Conservation (phyloP, 768 basidiomycete species). For the Glaciozyma antarctica region DNA sequence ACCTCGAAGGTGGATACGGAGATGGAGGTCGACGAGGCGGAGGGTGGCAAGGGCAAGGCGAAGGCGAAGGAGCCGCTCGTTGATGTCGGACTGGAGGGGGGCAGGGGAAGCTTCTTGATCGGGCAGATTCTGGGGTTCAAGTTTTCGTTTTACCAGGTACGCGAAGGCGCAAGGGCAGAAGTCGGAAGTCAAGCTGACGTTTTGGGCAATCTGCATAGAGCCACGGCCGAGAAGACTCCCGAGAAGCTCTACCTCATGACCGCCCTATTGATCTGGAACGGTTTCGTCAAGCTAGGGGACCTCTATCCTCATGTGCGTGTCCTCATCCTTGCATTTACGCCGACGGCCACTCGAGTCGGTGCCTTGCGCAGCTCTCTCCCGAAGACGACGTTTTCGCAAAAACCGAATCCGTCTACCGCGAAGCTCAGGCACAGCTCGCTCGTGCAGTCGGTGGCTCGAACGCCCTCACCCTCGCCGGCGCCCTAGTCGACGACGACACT, state of each 20-base stretch:
- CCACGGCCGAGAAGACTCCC: constrained; percentile 57
- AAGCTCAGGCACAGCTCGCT: constrained; percentile 53
- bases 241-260: constrained; percentile 68
- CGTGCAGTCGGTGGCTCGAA: constrained; percentile 48
- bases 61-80: constrained; percentile 28
- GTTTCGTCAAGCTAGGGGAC: constrained; percentile 75
- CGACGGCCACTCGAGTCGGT: constrained; percentile 1
- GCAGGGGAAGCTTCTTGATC: constrained; percentile 34
- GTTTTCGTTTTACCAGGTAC: constrained; percentile 78
- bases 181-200: neutral
- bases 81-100: constrained; percentile 34
- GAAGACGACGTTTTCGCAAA: constrained; percentile 65
- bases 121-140: constrained; percentile 98
- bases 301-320: constrained; percentile 76
- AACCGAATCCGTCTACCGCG: constrained; percentile 56
- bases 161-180: constrained; percentile 26
- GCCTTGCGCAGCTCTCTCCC: constrained; percentile 50
- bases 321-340: constrained; percentile 7
- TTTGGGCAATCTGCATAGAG: constrained; percentile 42
- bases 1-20: neutral
- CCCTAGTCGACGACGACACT: constrained; percentile 49
- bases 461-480: constrained; percentile 74
- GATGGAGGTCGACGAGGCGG: constrained; percentile 36
- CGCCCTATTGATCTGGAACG: constrained; percentile 80
- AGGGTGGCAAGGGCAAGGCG: constrained; percentile 24